Evolutionary conservation across 129 eudicot genomes (phyloP).

Genomic region (Chrysanthemum lavandulifolium): DNA sequence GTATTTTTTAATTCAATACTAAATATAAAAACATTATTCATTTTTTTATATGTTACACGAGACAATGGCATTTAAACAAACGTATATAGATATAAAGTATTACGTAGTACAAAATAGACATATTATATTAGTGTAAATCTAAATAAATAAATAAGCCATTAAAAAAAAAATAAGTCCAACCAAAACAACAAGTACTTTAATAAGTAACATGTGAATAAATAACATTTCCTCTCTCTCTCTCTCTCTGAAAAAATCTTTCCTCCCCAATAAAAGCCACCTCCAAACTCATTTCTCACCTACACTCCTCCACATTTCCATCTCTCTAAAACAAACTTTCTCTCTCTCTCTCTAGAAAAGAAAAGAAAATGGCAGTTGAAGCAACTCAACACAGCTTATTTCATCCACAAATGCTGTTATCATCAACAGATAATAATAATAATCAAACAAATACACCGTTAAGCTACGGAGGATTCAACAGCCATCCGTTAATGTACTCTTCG

Average conservation of each 20-base stretch:
- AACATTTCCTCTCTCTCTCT: too few species aligned
- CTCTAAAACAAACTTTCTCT: slow-evolving; percentile 8
- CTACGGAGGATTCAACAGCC: slow-evolving; percentile 9
- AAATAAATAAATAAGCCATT: too few species aligned
- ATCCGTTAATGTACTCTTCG: background rate
- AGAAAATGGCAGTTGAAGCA: slow-evolving; percentile 37
- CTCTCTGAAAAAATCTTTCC: background rate
- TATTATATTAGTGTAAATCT: too few species aligned
- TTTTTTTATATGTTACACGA: too few species aligned
- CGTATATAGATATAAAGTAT: too few species aligned
- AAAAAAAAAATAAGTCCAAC: too few species aligned
- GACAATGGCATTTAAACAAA: too few species aligned
- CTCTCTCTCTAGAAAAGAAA: slow-evolving; percentile 16
- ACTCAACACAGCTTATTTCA: slow-evolving; percentile 30
- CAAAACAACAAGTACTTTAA: too few species aligned
- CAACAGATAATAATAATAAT: slow-evolving; percentile 22
- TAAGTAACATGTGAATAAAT: too few species aligned
- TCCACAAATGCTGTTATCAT: slow-evolving; percentile 35
- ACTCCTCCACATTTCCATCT: background rate
- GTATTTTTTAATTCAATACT: too few species aligned
- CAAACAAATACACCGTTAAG: slow-evolving; percentile 5
- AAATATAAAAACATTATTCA: too few species aligned
- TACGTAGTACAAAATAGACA: too few species aligned
- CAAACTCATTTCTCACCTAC: slow-evolving; percentile 26
- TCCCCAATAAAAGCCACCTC: slow-evolving; percentile 32